Conservation (phyloP, 495 filamentous ascomycete genomes). For the Coniosporium apollinis region DNA sequence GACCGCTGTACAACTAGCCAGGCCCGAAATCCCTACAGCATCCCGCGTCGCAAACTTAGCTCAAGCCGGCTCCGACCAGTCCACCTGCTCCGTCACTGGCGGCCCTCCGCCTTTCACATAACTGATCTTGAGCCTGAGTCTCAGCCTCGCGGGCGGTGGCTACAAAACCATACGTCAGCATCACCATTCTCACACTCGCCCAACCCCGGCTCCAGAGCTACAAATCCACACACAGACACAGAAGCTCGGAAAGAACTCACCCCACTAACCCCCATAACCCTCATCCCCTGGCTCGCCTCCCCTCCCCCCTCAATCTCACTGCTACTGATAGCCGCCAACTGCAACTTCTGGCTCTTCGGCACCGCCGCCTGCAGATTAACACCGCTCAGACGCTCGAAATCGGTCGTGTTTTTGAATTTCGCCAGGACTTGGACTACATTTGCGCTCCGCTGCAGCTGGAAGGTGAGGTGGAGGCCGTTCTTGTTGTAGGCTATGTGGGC, state of each 20-base stretch:
- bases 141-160: slow-evolving; percentile 51
- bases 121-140: slow-evolving; percentile 69
- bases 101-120: slow-evolving; percentile 53
- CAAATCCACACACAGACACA: slow-evolving; percentile 4
- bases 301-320: slow-evolving; percentile 56
- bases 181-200: no score
- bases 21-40: no score
- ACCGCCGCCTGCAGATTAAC: slow-evolving; percentile 86
- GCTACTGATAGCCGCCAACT: slow-evolving; percentile 72
- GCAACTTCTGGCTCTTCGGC: slow-evolving; percentile 84
- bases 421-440: slow-evolving; percentile 62
- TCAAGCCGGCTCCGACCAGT: slow-evolving; percentile 73
- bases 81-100: slow-evolving; percentile 75
- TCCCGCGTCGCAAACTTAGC: no score
- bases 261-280: slow-evolving; percentile 63
- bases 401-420: slow-evolving; percentile 62
- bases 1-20: no score
- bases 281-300: slow-evolving; percentile 80
- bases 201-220: no score
- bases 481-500: slow-evolving; percentile 65
- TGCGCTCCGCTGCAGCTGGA: slow-evolving; percentile 66
- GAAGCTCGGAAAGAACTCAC: slow-evolving; percentile 38
- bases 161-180: no score
- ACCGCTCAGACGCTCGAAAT: slow-evolving; percentile 42
- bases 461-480: slow-evolving; percentile 61